These are phyloP conservation scores for Xylaria intraflava DNA, from an alignment of 495 filamentous ascomycete species.

Conservation along the genomic window DNA sequence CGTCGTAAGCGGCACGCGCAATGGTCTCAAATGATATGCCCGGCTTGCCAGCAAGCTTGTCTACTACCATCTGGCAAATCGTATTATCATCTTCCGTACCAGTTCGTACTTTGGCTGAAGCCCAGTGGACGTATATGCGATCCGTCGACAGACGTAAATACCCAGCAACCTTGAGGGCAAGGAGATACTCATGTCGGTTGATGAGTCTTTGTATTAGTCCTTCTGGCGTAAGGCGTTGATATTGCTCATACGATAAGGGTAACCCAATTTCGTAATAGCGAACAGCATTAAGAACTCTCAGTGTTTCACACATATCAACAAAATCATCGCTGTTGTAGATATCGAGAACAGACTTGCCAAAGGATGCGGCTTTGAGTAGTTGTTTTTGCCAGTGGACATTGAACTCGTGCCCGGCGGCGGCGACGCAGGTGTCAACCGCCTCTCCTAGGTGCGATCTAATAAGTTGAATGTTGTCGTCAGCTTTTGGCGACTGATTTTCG, in stretches of 20 bases:
- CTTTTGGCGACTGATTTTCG: conserved; percentile 90
- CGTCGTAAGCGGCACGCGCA: conserved; percentile 90
- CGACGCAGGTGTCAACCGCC: conserved; percentile 79
- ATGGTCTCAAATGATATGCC: conserved; percentile 94
- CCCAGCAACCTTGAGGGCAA: conserved; percentile 83
- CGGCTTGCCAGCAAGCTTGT: conserved; percentile 74
- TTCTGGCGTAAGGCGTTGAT: conserved; percentile 78
- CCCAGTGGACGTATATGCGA: conserved; percentile 93
- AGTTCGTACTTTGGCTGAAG: conserved; percentile 82
- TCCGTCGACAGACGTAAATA: conserved; percentile 83
- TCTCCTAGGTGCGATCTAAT: conserved; percentile 81
- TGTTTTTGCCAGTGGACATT: conserved; percentile 89
- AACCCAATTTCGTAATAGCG: conserved; percentile 87
- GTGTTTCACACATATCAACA: conserved; percentile 93
- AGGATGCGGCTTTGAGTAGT: conserved; percentile 87
- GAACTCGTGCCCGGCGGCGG: conserved; percentile 86
- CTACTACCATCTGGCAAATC: conserved; percentile 80
- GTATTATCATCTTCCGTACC: conserved; percentile 81
- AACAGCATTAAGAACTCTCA: conserved; percentile 86
- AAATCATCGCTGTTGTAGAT: conserved; percentile 97
- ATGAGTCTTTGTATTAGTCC: conserved; percentile 77
- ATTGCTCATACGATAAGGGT: conserved; percentile 87
- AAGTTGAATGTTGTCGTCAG: conserved; percentile 93
- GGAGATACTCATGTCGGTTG: conserved; percentile 82
- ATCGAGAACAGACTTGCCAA: conserved; percentile 93